phyloP scores from a whole-genome alignment of 2,329 filamentous ascomycete species.

The Xylaria sp. region DNA sequence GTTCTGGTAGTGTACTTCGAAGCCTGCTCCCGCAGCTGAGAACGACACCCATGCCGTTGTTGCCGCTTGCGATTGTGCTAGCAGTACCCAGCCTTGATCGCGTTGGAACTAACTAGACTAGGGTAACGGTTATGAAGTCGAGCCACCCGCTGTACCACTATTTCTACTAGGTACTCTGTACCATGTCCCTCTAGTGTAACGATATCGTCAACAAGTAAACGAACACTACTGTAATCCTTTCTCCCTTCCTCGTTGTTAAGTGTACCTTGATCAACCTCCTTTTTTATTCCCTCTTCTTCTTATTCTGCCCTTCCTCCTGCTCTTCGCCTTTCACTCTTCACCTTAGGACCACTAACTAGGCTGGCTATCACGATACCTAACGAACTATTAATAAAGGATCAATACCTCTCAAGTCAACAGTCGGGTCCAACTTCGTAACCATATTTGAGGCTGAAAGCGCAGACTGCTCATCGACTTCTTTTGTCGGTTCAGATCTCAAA shows the following conservation, averaged over 20 bases:
- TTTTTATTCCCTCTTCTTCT: conserved; percentile 24
- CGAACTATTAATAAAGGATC: conserved; percentile 3
- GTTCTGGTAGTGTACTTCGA: conserved; percentile 32
- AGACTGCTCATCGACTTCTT: conserved; percentile 8
- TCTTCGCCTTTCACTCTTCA: conserved; percentile 2
- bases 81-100: conserved; percentile 34
- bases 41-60: conserved; percentile 46
- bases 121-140: conserved; percentile 40
- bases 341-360: conserved; percentile 7
- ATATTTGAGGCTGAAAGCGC: not conserved
- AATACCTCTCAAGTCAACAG: conserved; percentile 5
- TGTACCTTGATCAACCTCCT: conserved; percentile 32
- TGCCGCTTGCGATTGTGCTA: conserved; percentile 41
- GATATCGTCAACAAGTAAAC: conserved; percentile 40
- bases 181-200: conserved; percentile 39
- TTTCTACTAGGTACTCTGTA: conserved; percentile 34
- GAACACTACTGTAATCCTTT: conserved; percentile 33
- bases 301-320: not conserved
- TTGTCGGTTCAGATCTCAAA: conserved; percentile 15
- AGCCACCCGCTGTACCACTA: conserved; percentile 40
- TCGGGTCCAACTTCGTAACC: not conserved
- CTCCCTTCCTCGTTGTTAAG: conserved; percentile 32
- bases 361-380: conserved; percentile 22
- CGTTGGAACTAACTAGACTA: conserved; percentile 33
- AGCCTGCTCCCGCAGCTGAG: conserved; percentile 43